phyloP scores from a whole-genome alignment of 768 basidiomycete genomes.

The Calvatia gigantea region DNA sequence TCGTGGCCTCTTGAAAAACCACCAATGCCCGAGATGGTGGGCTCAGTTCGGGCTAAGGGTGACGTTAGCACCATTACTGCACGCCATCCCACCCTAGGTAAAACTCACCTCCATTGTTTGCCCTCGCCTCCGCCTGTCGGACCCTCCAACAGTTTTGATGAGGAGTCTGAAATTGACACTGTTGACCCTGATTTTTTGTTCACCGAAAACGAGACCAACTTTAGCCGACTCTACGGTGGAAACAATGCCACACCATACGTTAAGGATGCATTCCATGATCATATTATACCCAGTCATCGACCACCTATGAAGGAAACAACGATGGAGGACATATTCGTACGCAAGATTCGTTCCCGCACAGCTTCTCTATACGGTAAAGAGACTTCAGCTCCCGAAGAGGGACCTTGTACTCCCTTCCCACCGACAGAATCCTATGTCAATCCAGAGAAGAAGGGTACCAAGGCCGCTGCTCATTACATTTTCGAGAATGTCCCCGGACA shows the following conservation, averaged over 20 bases:
- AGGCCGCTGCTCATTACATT: constrained; percentile 87
- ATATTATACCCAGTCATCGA: constrained; percentile 86
- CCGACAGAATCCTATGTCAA: constrained; percentile 65
- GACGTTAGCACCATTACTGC: constrained; percentile 64
- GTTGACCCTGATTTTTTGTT: constrained; percentile 87
- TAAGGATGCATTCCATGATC: constrained; percentile 98
- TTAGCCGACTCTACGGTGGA: constrained; percentile 84
- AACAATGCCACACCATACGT: constrained; percentile 79
- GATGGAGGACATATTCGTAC: constrained; percentile 42
- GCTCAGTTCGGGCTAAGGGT: constrained; percentile 43
- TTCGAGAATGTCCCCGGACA: constrained; percentile 85
- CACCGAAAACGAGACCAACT: constrained; percentile 98
- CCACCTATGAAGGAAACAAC: constrained; percentile 46
- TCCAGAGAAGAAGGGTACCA: constrained; percentile 85
- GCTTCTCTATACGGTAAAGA: constrained; percentile 40
- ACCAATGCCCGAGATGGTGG: constrained; percentile 57
- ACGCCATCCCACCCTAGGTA: constrained; percentile 71
- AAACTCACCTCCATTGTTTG: constrained; percentile 81
- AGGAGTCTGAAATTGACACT: constrained; percentile 61
- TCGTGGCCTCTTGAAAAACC: constrained; percentile 82
- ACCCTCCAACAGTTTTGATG: constrained; percentile 58
- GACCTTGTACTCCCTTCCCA: constrained; percentile 61
- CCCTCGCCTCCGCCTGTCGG: constrained; percentile 90
- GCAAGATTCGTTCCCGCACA: constrained; percentile 47
- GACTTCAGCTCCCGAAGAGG: constrained; percentile 43